Base-by-base conservation (phyloP, 305 asterid genomes). In the Rubia peregrina region DNA sequence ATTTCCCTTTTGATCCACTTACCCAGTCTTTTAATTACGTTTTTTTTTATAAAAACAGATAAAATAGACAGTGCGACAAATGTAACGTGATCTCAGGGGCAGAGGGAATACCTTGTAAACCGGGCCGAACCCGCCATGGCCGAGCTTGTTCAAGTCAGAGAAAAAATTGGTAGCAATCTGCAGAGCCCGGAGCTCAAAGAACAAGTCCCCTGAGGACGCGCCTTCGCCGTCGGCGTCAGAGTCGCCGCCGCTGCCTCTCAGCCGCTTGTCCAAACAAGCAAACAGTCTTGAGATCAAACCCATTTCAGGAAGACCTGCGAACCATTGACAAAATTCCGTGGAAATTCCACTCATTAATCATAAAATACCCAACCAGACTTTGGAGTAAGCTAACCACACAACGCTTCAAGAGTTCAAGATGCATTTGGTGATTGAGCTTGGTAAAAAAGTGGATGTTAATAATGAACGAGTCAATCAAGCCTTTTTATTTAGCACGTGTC, bases 101-200 rank as follows among this genome's bases (percentile, higher is more conserved):
- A 30, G 33, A 30, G 33, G 33, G 33, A 30, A 30, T 65, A 86
- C 96, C 95, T 88, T 88, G 74, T 73, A 90, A 69, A 90, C 96
- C 0, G 96, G 95, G 33, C 96, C 96, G 72, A 90, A 90, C 2
- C 96, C 96, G 42, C 96, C 96, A 69, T 81, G 92, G 38, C 96
- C 96, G 13, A 90, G 88, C 84, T 69, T 78, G 76, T 90, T 90
- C 63, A 80, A 55, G 36, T 85, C 96, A 22, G 96, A 86, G 83
- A 90, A 90, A 76, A 85, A 88, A 76, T 90, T 86, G 61, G 96
- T 90, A 65, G 95, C 95, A 78, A 84, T 79, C 73, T 86, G 90
- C 76, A 90, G 83, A 67, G 83, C 72, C 60, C 73, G 86, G 42
- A 90, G 85, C 78, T 84, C 84, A 71, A 81, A 88, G 73, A 88